Evolutionary conservation across 2,329 filamentous ascomycete species (phyloP), one percentile per base, ranked within the genome.

Genomic region (Aspergillus pseudotamarii): DNA sequence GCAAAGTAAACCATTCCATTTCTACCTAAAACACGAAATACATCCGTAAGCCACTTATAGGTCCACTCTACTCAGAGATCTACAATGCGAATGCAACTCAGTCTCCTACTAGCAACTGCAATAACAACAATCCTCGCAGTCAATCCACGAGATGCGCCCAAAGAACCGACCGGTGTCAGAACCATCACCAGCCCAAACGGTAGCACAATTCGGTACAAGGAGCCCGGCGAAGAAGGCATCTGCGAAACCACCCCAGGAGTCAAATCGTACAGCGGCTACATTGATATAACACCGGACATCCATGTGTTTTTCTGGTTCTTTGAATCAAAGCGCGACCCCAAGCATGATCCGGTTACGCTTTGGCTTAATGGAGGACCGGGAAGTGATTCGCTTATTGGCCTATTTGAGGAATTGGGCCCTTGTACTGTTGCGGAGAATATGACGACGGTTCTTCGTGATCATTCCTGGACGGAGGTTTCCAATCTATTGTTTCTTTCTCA

Each of bases 401-500:
- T 80, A 45, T 80, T 80, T 53, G 72, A 80, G 69, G 77, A 81
- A 67, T 65, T 79, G 62, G 79, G 79, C 6, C 78, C 79, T 19
- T 81, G 79, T 65, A 72, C 73, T 55, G 75, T 85, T 50, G 80
- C 81, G 30, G 75, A 80, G 60, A 74, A 79, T 41, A 80, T n/a
- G 77, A 81, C 19, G 75, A 78, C 66, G 73, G 51, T 54, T 16
- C 51, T 82, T 71, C 89, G 89, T 69, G 85, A 85, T 5, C 84
- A 87, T 75, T 82, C 82, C 6, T 89, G 85, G 85, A 87, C 82
- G 67, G 83, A 87, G 64, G 82, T 83, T 30, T 85, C 82, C 34
- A 88, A 88, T 69, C 77, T 89, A 73, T 76, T 89, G 11, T 89
- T 88, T 75, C 78, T 89, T 55, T 86, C 85, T 59, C 86, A 89